These are phyloP conservation scores for Fragaria iinumae DNA, from an alignment of 306 rosid genomes.

Conservation along the genomic window DNA sequence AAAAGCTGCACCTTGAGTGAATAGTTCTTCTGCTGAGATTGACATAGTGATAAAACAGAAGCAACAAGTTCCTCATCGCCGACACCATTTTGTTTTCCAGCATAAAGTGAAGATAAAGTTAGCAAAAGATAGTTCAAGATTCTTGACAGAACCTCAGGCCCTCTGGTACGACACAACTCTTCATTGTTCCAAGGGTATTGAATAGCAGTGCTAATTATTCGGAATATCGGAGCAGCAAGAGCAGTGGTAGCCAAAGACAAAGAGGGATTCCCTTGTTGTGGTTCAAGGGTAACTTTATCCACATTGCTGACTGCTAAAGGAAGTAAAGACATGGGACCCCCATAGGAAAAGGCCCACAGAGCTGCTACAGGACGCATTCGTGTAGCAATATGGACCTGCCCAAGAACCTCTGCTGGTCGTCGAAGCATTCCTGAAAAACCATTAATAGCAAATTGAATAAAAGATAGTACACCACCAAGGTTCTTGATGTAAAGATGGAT, in stretches of 20 bases:
- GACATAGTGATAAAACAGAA: conserved; percentile 86
- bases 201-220: conserved; percentile 72
- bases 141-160: conserved; percentile 97
- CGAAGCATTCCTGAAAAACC: conserved; percentile 67
- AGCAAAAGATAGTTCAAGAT: conserved; percentile 79
- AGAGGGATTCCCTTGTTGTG: conserved; percentile 54
- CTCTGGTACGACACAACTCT: conserved; percentile 73
- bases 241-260: conserved; percentile 71
- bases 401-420: conserved; percentile 98
- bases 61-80: conserved; percentile 93
- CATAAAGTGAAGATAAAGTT: conserved; percentile 68
- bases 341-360: conserved; percentile 93
- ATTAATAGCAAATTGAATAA: conserved; percentile 25
- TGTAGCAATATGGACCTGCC: conserved; percentile 92
- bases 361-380: conserved; percentile 82
- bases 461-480: conserved; percentile 21
- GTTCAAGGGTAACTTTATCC: conserved; percentile 71
- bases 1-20: conserved; percentile 87
- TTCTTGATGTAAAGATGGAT: background rate
- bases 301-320: conserved; percentile 75
- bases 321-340: conserved; percentile 95
- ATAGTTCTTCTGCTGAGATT: conserved; percentile 71
- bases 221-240: conserved; percentile 80
- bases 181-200: conserved; percentile 84
- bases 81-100: conserved; percentile 65